Evolutionary conservation across 768 basidiomycete species (phyloP).

Genomic region (Serendipita sp.): DNA sequence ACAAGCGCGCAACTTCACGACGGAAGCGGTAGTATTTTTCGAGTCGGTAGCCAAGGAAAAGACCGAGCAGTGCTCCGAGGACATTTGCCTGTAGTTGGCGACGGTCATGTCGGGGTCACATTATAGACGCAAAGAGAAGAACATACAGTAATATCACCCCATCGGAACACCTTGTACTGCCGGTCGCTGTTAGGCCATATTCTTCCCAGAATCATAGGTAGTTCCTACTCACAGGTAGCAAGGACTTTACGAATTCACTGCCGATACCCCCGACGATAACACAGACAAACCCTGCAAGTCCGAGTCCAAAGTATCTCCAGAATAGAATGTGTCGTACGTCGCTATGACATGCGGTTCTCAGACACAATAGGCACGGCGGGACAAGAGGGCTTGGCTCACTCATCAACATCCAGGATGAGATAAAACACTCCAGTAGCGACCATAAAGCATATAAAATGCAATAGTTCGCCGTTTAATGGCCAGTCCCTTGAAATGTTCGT

Average conservation of each 20-base stretch:
- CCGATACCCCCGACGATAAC: conserved; percentile 68
- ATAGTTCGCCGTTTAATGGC: conserved; percentile 25
- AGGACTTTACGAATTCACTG: conserved; percentile 67
- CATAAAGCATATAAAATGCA: conserved; percentile 65
- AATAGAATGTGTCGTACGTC: conserved; percentile 72
- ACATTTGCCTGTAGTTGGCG: conserved; percentile 48
- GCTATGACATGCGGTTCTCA: conserved; percentile 23
- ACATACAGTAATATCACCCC: conserved; percentile 55
- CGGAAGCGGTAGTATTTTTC: conserved; percentile 65
- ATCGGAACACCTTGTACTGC: conserved; percentile 56
- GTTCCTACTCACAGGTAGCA: conserved; percentile 43
- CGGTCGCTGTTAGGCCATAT: background rate
- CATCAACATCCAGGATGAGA: conserved; percentile 77
- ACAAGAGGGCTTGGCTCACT: conserved; percentile 32
- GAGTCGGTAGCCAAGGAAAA: conserved; percentile 48
- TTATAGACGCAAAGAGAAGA: conserved; percentile 11
- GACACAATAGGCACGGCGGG: background rate
- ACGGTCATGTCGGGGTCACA: conserved; percentile 7
- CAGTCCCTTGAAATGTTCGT: background rate
- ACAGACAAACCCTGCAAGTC: conserved; percentile 54
- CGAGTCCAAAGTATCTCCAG: conserved; percentile 58
- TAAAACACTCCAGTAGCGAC: conserved; percentile 70
- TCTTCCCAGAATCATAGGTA: background rate
- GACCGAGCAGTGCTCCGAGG: conserved; percentile 52
- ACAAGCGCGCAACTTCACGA: conserved; percentile 65